Conservation (phyloP, 257 asterid genomes). For the Gardenia jasminoides region DNA sequence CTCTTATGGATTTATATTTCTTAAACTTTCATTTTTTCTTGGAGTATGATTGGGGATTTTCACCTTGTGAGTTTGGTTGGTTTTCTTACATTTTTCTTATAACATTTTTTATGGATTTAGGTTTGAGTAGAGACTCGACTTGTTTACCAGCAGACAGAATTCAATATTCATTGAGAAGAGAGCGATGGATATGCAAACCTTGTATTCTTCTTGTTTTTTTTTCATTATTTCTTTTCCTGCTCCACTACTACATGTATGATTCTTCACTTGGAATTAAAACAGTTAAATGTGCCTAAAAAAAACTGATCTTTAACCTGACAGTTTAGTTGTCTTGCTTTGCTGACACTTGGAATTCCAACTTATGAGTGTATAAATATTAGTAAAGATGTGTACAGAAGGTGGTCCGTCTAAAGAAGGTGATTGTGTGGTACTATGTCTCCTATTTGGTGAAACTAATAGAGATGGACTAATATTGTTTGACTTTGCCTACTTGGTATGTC, state of each 20-base stretch:
- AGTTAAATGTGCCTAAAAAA: not conserved
- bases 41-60: not conserved
- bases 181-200: constrained; percentile 98
- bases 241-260: not conserved
- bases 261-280: not conserved
- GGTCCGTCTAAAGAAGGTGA: too few species aligned
- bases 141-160: constrained; percentile 79
- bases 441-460: not conserved
- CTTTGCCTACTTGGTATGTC: not conserved
- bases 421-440: not conserved
- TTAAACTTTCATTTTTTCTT: not conserved
- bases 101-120: too few species aligned
- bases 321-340: not conserved
- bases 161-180: constrained; percentile 96
- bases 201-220: constrained; percentile 41
- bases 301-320: not conserved
- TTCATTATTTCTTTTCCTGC: not conserved
- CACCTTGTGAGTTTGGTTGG: not conserved
- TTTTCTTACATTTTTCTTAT: too few species aligned
- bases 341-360: not conserved
- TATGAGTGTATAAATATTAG: not conserved
- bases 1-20: not conserved
- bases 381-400: not conserved
- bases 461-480: not conserved
- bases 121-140: too few species aligned